These are phyloP conservation scores for Corniculantispora saksenae DNA, from an alignment of 2,329 filamentous ascomycete genomes.

Conservation along the genomic window DNA sequence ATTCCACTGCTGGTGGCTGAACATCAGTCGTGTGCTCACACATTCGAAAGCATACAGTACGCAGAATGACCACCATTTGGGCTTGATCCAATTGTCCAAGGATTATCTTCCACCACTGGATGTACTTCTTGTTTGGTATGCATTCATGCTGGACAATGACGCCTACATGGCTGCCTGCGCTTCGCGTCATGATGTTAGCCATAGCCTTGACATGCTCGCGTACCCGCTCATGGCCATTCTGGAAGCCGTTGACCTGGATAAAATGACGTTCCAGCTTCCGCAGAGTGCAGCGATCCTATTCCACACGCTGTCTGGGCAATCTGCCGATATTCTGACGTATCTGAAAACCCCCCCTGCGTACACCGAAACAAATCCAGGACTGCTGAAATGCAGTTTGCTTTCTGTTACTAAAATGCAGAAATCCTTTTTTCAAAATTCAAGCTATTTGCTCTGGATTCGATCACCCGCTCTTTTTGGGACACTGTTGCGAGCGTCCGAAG, in stretches of 20 bases:
- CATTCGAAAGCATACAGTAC: too few relatives aligned
- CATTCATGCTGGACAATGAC: conserved; percentile 2
- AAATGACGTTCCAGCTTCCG: not conserved
- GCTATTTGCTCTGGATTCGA: not conserved
- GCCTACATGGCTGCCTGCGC: not conserved
- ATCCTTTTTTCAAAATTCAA: not conserved
- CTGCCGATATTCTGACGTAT: not conserved
- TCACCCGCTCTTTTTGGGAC: not conserved
- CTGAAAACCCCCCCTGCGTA: not conserved
- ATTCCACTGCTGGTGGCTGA: too few relatives aligned
- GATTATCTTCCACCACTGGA: not conserved
- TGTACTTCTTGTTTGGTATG: conserved; percentile 4
- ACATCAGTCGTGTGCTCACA: too few relatives aligned
- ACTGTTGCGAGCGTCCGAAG: not conserved
- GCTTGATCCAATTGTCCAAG: not conserved
- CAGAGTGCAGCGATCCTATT: not conserved
- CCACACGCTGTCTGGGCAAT: not conserved
- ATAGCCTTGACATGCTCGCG: not conserved
- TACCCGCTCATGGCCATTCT: not conserved
- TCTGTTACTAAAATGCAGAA: not conserved
- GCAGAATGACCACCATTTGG: too few relatives aligned
- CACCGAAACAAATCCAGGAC: not conserved
- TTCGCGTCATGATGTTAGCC: not conserved
- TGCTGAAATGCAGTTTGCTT: not conserved
- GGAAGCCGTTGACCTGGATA: not conserved